Evolutionary conservation across 768 basidiomycete species (phyloP), one percentile per base, ranked within the genome.

Genomic region (Sarcomyxa edulis): DNA sequence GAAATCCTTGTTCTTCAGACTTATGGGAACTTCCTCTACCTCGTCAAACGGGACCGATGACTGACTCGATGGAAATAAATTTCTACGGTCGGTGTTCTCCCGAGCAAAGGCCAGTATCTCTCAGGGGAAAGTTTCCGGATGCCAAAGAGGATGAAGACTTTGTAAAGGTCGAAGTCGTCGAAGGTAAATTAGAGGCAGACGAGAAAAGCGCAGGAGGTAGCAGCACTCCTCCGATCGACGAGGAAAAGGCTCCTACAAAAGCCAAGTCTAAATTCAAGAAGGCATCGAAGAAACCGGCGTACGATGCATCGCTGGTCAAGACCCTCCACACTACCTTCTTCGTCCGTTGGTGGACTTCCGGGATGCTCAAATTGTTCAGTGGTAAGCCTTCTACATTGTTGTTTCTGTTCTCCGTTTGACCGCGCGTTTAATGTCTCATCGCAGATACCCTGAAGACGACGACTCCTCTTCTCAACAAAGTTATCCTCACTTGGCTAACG

Each of bases 291-390:
- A 24, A 20, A 35, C 18, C 44, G 14, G 48, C 51, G 26, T 69
- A 72, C 35, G 76, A 78, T 48, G 60, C 65, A 27, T 77, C 73
- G 4, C 50, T 81, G 15, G 58, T 74, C 45, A 61, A 59, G 28
- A 73, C 78, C 7, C 43, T 81, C 2, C 56, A 70, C 33, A 53
- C 45, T 4, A 68, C 71, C 0, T 76, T 78, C 48, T 62, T 65
- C 40, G 56, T 49, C 19, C 62, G 68, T 3, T 74, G 72, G 36
- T 74, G 70, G 67, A 43, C 51, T 2, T 64, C 69, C 5, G 76
- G 75, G 0, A 24, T 69, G n/a, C 53, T 79, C 21, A 69, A 72
- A 38, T 46, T 80, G 1, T 37, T 59, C n/a, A 54, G 62, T 11
- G 68, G 71, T 69, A 29, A 7, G 59, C 45, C 12, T 33, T 27